Conservation (phyloP, 257 asterid genomes). For the Haberlea rhodopensis region DNA sequence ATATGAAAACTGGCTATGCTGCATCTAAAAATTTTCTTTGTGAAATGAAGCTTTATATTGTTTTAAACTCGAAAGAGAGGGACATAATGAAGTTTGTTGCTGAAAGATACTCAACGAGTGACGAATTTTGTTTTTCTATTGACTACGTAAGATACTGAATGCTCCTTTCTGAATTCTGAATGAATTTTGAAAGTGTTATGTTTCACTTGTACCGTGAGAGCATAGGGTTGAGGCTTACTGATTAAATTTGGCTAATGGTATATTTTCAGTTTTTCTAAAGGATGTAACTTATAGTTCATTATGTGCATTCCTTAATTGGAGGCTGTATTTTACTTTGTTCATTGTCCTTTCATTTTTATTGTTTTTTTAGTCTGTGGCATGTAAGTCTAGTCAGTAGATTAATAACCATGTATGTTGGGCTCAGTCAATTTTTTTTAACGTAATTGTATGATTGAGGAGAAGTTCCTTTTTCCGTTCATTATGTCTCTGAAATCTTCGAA, state of each 20-base stretch:
- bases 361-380: conserved; percentile 1
- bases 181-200: conserved; percentile 3
- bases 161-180: neutral
- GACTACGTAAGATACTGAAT: neutral
- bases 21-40: neutral
- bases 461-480: conserved; percentile 5
- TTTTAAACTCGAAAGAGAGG: neutral
- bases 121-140: neutral
- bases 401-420: conserved; percentile 12
- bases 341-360: neutral
- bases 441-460: neutral
- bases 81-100: neutral
- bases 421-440: conserved; percentile 1
- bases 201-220: neutral
- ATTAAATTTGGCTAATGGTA: neutral
- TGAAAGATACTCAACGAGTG: neutral
- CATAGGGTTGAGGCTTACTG: neutral
- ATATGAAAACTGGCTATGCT: neutral
- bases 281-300: neutral
- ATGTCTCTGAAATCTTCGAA: conserved; percentile 19
- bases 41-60: neutral
- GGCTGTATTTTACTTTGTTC: neutral
- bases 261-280: neutral
- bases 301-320: conserved; percentile 1
- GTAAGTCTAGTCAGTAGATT: conserved; percentile 12